Percentiles rank a stretch among this genome's conserved stretches.
Conservation (phyloP, 2,329 filamentous ascomycete genomes). For the Stemphylium lycopersici region DNA sequence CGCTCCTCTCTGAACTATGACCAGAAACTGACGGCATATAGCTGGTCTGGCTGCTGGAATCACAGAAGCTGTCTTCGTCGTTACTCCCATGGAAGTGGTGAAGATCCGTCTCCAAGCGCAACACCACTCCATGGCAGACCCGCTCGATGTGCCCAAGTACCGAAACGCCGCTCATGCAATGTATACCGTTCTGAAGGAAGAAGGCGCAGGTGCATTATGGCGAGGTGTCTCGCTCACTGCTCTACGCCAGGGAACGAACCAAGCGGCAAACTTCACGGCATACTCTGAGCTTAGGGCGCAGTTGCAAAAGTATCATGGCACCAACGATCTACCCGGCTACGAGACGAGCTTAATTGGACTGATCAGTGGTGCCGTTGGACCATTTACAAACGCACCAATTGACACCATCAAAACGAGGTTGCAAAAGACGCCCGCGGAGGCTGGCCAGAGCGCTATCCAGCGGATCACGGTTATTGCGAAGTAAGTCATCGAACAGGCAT, state of each 20-base stretch:
- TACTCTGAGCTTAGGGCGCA: slow-evolving; percentile 90
- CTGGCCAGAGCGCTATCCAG: slow-evolving; percentile 78
- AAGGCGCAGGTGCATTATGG: slow-evolving; percentile 86
- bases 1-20: background rate
- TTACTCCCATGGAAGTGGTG: slow-evolving; percentile 98
- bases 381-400: slow-evolving; percentile 94
- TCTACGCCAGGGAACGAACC: slow-evolving; percentile 92
- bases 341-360: slow-evolving; percentile 92
- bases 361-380: slow-evolving; percentile 91
- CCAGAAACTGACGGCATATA: slow-evolving; percentile 39
- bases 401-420: slow-evolving; percentile 98
- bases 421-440: slow-evolving; percentile 84
- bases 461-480: slow-evolving; percentile 77
- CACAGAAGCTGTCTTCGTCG: slow-evolving; percentile 93
- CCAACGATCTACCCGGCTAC: slow-evolving; percentile 78
- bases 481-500: slow-evolving; percentile 39
- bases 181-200: slow-evolving; percentile 91
- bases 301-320: slow-evolving; percentile 74
- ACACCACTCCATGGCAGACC: slow-evolving; percentile 97
- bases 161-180: slow-evolving; percentile 83
- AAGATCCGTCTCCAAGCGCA: slow-evolving; percentile 98
- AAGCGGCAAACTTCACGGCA: slow-evolving; percentile 94
- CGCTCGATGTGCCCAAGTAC: slow-evolving; percentile 95
- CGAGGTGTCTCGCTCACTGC: slow-evolving; percentile 93
- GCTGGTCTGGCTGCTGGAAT: slow-evolving; percentile 91